Percentiles rank a stretch among this genome's conserved stretches.
Conservation (phyloP, 257 asterid genomes). For the Rubia yunnanensis region DNA sequence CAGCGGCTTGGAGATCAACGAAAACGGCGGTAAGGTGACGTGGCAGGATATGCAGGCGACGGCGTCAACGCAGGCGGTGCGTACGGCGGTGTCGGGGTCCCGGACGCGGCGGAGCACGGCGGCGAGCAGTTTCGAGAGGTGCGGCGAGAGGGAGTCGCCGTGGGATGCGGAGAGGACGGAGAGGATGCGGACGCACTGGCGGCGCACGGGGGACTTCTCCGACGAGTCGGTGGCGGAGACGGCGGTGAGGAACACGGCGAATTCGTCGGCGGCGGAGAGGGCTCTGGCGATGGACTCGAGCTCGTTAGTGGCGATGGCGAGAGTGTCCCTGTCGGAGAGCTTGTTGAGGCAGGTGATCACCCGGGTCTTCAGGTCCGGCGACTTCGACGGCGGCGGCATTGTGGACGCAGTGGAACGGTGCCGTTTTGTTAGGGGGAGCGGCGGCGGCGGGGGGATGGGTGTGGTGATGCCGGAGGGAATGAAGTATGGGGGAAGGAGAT, state of each 20-base stretch:
- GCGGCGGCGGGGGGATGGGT: constrained; percentile 18
- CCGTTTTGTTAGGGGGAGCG: constrained; percentile 3
- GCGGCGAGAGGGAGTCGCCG: constrained; percentile 68
- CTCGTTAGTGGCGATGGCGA: constrained; percentile 55
- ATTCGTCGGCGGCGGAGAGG: constrained; percentile 42
- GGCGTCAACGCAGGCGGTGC: constrained; percentile 73
- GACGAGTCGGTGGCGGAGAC: constrained; percentile 63
- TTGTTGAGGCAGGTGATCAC: constrained; percentile 56
- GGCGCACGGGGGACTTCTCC: constrained; percentile 80
- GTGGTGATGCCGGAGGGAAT: background rate
- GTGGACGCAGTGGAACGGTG: background rate
- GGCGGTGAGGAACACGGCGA: constrained; percentile 56
- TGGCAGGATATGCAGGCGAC: constrained; percentile 49
- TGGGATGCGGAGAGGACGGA: constrained; percentile 56
- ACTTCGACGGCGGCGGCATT: constrained; percentile 31
- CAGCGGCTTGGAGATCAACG: constrained; percentile 49
- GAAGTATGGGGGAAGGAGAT: constrained; percentile 8
- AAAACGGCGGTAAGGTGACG: constrained; percentile 51
- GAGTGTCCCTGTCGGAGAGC: constrained; percentile 79
- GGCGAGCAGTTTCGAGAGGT: constrained; percentile 50
- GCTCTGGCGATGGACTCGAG: constrained; percentile 58
- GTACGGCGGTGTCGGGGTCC: constrained; percentile 71
- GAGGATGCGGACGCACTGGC: constrained; percentile 70
- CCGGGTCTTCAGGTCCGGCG: constrained; percentile 46
- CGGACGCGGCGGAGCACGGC: constrained; percentile 79